These are phyloP conservation scores for Cyathus striatus DNA, from an alignment of 768 basidiomycete species.

Conservation along the genomic window DNA sequence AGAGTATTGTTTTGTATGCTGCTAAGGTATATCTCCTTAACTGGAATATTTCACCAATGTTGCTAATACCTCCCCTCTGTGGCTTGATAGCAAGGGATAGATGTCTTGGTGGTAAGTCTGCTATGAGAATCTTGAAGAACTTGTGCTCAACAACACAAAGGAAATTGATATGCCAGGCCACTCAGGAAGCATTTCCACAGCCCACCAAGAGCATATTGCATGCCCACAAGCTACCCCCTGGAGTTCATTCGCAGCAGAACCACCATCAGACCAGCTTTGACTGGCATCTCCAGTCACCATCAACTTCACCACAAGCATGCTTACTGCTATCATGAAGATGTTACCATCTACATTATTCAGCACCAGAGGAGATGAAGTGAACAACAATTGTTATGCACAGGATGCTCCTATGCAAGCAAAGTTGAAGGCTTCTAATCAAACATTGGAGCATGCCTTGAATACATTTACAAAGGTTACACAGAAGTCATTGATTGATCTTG, in stretches of 20 bases:
- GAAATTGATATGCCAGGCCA: conserved; percentile 88
- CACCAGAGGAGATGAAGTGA: conserved; percentile 83
- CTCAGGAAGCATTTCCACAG: conserved; percentile 55
- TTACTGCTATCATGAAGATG: conserved; percentile 45
- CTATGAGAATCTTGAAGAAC: conserved; percentile 15
- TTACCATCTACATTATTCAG: conserved; percentile 62
- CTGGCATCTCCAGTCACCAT: conserved; percentile 57
- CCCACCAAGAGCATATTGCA: conserved; percentile 73
- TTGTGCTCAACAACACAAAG: conserved; percentile 25
- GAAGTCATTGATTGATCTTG: conserved; percentile 40
- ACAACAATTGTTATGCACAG: conserved; percentile 56
- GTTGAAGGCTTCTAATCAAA: conserved; percentile 41
- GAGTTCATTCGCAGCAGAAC: conserved; percentile 57
- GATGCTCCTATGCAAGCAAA: conserved; percentile 56
- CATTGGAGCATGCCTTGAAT: conserved; percentile 60
- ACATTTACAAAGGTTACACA: conserved; percentile 47
- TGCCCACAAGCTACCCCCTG: conserved; percentile 59
- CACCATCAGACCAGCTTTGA: conserved; percentile 80
- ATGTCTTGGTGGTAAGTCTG: conserved; percentile 52
- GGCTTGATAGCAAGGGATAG: conserved; percentile 64
- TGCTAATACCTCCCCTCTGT: too few species aligned
- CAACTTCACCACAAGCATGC: conserved; percentile 51
- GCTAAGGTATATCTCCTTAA: conserved; percentile 53
- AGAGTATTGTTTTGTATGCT: conserved; percentile 60
- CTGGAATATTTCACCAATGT: too few species aligned